These are phyloP conservation scores for Epichloe gansuensis DNA, from an alignment of 2,329 filamentous ascomycete genomes.

Conservation along the genomic window DNA sequence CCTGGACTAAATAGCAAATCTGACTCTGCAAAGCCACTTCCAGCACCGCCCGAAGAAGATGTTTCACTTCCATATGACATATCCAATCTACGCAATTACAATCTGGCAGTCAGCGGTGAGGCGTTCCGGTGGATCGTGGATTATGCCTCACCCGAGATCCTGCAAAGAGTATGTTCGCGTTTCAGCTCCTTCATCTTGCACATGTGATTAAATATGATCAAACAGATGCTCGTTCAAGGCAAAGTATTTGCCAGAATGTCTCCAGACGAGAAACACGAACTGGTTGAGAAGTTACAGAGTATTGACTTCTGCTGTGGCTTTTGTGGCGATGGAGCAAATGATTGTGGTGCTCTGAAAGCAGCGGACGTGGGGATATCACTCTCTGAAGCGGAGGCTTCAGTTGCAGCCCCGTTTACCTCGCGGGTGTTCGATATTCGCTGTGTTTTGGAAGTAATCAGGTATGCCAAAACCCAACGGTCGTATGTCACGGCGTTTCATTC, in stretches of 20 bases:
- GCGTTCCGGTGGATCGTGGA: constrained; percentile 96
- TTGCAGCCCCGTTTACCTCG: constrained; percentile 95
- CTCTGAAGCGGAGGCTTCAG: constrained; percentile 92
- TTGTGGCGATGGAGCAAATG: constrained; percentile 94
- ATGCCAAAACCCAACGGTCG: constrained; percentile 13
- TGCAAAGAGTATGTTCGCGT: constrained; percentile 46
- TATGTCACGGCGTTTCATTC: background rate
- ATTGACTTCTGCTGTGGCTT: constrained; percentile 94
- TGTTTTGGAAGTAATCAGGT: constrained; percentile 82
- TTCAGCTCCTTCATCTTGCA: background rate
- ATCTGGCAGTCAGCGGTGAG: constrained; percentile 80
- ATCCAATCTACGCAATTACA: constrained; percentile 71
- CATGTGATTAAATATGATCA: background rate
- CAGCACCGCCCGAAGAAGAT: constrained; percentile 59
- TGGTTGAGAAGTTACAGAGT: constrained; percentile 92
- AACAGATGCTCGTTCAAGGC: constrained; percentile 74
- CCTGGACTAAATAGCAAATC: background rate
- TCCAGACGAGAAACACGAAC: constrained; percentile 94
- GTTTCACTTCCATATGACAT: constrained; percentile 78
- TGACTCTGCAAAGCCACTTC: constrained; percentile 44
- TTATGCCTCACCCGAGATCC: constrained; percentile 67
- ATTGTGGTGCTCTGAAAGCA: constrained; percentile 92
- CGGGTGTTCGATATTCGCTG: constrained; percentile 93
- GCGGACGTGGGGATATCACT: constrained; percentile 95
- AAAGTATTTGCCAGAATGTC: constrained; percentile 98